phyloP scores from a whole-genome alignment of 2,329 filamentous ascomycete species.

The Epichloe baconii region DNA sequence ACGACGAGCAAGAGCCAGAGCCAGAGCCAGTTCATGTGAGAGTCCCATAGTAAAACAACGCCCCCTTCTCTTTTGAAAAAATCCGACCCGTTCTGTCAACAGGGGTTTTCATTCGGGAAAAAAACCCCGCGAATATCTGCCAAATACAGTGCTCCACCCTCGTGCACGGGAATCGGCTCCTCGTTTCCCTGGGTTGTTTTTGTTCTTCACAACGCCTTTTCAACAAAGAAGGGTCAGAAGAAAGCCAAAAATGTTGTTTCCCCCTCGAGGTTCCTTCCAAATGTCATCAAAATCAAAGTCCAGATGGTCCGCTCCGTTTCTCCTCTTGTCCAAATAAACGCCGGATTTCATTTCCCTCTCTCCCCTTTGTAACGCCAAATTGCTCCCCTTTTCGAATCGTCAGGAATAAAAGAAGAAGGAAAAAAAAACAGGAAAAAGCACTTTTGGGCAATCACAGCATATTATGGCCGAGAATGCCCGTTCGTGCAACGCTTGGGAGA shows the following conservation, averaged over 20 bases:
- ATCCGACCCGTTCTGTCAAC: neutral
- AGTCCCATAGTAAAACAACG: neutral
- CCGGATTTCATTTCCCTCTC: constrained; percentile 1
- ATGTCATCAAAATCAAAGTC: neutral
- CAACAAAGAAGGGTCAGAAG: neutral
- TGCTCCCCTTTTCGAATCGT: neutral
- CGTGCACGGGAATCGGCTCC: no score
- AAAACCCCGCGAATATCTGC: no score
- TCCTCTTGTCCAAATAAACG: constrained; percentile 3
- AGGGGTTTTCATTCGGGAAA: no score
- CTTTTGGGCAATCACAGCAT: neutral
- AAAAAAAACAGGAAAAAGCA: neutral
- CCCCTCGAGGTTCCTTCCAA: neutral
- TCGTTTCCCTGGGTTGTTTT: no score
- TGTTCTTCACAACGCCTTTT: neutral
- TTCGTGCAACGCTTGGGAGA: no score
- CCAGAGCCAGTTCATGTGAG: neutral
- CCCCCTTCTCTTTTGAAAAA: neutral
- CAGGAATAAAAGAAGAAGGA: neutral
- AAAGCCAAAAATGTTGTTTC: neutral
- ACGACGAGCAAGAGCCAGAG: neutral
- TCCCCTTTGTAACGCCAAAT: constrained; percentile 1
- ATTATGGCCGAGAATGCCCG: no score
- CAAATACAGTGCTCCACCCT: no score
- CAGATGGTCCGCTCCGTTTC: neutral